Conservation (phyloP, 2,329 filamentous ascomycete genomes). For the Capronia coronata region DNA sequence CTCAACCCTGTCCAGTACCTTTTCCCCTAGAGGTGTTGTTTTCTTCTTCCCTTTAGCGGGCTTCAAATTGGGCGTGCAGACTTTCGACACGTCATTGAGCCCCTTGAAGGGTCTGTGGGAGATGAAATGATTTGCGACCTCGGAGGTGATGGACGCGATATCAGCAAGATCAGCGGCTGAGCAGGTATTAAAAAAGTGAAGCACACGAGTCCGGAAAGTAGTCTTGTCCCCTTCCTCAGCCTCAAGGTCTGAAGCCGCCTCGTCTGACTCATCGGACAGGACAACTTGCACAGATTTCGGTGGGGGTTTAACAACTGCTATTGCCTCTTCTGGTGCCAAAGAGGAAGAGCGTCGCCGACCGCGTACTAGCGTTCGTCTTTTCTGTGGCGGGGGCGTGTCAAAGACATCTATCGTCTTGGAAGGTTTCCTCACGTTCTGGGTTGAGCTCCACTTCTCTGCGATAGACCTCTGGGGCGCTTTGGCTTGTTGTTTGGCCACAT, state of each 20-base stretch:
- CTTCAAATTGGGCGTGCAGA: constrained; percentile 51
- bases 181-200: constrained; percentile 79
- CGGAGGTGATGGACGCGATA: constrained; percentile 67
- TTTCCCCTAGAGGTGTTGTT: constrained; percentile 56
- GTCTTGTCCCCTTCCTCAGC: constrained; percentile 36
- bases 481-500: constrained; percentile 39
- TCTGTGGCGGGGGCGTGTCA: constrained; percentile 27
- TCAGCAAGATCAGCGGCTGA: constrained; percentile 70
- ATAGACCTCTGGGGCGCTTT: constrained; percentile 51
- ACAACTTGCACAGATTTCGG: constrained; percentile 23
- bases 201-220: constrained; percentile 50
- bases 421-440: constrained; percentile 35
- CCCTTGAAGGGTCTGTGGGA: constrained; percentile 66
- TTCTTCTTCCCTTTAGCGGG: constrained; percentile 46
- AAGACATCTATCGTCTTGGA: constrained; percentile 23
- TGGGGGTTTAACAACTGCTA: constrained; percentile 19
- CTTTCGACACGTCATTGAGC: constrained; percentile 59
- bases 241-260: constrained; percentile 34
- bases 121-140: constrained; percentile 62
- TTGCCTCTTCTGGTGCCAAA: constrained; percentile 30
- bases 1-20: constrained; percentile 58
- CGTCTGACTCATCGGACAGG: constrained; percentile 42
- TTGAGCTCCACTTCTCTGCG: constrained; percentile 52
- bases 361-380: constrained; percentile 43
- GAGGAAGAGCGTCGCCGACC: constrained; percentile 40